A percentile compares a stretch with the other conserved stretches of the same genome.
Conservation (phyloP, 2,329 filamentous ascomycete genomes). For the Acrocalymma vagum region DNA sequence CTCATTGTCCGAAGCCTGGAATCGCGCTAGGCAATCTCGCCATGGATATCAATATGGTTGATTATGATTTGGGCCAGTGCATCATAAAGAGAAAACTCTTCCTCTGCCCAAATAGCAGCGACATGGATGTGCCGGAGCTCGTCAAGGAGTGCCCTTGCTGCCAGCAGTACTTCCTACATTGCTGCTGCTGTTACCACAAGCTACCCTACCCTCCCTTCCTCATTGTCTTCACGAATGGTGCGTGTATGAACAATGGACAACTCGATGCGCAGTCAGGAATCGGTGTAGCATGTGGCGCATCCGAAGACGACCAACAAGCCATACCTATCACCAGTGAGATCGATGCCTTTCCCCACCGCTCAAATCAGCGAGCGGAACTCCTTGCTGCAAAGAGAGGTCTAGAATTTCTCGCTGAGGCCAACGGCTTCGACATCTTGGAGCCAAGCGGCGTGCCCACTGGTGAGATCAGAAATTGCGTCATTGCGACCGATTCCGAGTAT, state of each 20-base stretch:
- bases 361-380: slow-evolving; percentile 21
- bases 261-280: slow-evolving; percentile 14
- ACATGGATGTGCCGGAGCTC: slow-evolving; percentile 10
- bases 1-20: too few relatives aligned
- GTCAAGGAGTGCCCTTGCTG: slow-evolving; percentile 10
- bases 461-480: slow-evolving; percentile 5
- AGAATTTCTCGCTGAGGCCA: slow-evolving; percentile 4
- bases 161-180: slow-evolving; percentile 8
- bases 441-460: neutral
- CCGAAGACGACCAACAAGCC: slow-evolving; percentile 8
- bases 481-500: slow-evolving; percentile 22
- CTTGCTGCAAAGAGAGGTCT: slow-evolving; percentile 17
- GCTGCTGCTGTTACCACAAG: slow-evolving; percentile 10
- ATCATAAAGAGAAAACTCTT: slow-evolving; percentile 10
- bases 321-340: slow-evolving; percentile 12
- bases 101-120: slow-evolving; percentile 6
- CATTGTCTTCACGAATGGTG: slow-evolving; percentile 20
- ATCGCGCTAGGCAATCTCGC: too few relatives aligned
- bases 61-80: too few relatives aligned
- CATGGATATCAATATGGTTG: too few relatives aligned
- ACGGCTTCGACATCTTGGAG: slow-evolving; percentile 5
- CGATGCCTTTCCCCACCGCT: slow-evolving; percentile 15
- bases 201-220: slow-evolving; percentile 3
- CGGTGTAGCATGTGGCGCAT: slow-evolving; percentile 15
- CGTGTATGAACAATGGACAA: slow-evolving; percentile 17